These are phyloP conservation scores for Eucalyptus erythrocorys DNA, from an alignment of 345 rosid genomes.

Conservation along the genomic window DNA sequence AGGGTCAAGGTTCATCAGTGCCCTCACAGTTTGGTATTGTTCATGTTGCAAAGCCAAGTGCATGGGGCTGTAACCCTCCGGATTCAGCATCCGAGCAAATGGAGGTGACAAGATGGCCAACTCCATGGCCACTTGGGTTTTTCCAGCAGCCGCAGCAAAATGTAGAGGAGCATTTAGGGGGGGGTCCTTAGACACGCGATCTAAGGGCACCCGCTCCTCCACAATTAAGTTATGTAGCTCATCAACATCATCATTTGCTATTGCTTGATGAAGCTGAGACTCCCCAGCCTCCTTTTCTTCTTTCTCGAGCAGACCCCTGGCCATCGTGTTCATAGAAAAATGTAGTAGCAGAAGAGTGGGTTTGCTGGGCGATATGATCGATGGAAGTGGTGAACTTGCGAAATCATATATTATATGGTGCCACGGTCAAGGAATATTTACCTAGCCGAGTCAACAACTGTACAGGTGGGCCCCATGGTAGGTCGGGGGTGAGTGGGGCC, in stretches of 20 bases:
- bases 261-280: not conserved
- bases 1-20: not conserved
- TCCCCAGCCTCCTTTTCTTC: not conserved
- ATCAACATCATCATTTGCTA: not conserved
- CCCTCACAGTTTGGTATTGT: not conserved
- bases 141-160: rapidly evolving
- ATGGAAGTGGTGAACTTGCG: not conserved
- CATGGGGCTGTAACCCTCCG: not conserved
- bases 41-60: not conserved
- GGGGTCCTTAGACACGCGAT: rapidly evolving
- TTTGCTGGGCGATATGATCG: not conserved
- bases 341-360: not conserved
- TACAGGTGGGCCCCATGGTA: not conserved
- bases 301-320: not conserved
- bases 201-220: rapidly evolving
- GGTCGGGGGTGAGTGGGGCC: not conserved
- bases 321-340: not conserved
- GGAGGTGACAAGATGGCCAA: not conserved
- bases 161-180: not conserved
- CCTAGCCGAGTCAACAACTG: not conserved
- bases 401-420: not conserved
- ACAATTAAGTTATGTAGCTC: not conserved
- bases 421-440: not conserved
- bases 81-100: not conserved
- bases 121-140: not conserved